Percentiles rank a stretch among this genome's conserved stretches.
These are phyloP conservation scores for Colletotrichum aenigma DNA, from an alignment of 2,329 filamentous ascomycete species.

Conservation along the genomic window DNA sequence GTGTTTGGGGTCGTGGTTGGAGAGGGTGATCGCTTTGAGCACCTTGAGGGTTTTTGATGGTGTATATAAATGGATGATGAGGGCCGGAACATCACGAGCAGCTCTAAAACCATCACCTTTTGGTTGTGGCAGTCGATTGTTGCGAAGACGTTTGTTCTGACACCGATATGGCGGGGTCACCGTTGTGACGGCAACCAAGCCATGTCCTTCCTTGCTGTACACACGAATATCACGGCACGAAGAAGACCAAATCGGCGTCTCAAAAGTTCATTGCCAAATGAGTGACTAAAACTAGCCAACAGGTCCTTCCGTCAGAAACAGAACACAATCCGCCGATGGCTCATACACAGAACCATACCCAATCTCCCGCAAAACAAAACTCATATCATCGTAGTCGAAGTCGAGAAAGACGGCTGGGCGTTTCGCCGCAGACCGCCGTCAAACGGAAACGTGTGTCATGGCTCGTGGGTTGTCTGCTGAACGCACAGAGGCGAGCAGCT, in stretches of 20 bases:
- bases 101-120: rapidly evolving
- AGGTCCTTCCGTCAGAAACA: neutral
- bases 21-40: neutral
- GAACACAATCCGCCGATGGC: neutral
- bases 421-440: neutral
- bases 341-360: neutral
- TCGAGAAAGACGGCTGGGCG: neutral
- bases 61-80: neutral
- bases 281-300: conserved; percentile 3
- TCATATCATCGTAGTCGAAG: neutral
- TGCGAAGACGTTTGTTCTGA: neutral
- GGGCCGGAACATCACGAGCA: neutral
- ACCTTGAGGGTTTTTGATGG: neutral
- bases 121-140: rapidly evolving
- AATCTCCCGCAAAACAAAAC: neutral
- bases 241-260: neutral
- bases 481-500: neutral
- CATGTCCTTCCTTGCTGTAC: no score
- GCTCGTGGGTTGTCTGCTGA: neutral
- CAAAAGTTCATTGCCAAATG: conserved; percentile 8
- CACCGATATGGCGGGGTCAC: rapidly evolving
- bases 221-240: neutral
- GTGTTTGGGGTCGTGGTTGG: neutral
- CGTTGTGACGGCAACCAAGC: neutral
- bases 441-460: neutral